phyloP scores from a whole-genome alignment of 345 rosid genomes.

The Brassica rapa region DNA sequence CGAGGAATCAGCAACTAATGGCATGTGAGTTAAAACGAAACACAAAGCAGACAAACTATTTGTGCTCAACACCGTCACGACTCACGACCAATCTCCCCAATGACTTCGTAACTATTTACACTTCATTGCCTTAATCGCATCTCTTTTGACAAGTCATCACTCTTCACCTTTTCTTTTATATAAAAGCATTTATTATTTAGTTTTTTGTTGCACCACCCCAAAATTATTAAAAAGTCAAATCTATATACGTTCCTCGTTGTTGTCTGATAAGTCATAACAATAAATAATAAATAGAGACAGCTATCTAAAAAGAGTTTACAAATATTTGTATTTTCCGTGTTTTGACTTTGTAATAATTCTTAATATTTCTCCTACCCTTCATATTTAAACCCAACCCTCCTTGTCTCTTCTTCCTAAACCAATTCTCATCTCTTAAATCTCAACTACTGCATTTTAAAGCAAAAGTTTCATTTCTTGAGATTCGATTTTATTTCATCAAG shows the following conservation, averaged over 20 bases:
- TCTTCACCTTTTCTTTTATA: slow-evolving; percentile 12
- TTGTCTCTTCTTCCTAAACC: slow-evolving; percentile 40
- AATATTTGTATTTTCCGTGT: slow-evolving; percentile 48
- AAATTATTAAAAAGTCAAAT: slow-evolving; percentile 32
- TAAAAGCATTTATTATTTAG: slow-evolving; percentile 10
- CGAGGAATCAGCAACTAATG: slow-evolving; percentile 24
- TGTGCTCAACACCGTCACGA: slow-evolving; percentile 40
- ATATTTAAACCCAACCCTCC: slow-evolving; percentile 41
- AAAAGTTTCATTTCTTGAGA: neutral
- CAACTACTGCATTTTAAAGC: slow-evolving; percentile 27
- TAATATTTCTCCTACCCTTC: slow-evolving; percentile 15
- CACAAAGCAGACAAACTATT: slow-evolving; percentile 31
- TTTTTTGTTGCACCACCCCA: slow-evolving; percentile 14
- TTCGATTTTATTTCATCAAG: slow-evolving; percentile 16
- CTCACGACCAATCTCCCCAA: slow-evolving; percentile 34
- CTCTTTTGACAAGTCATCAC: slow-evolving; percentile 56
- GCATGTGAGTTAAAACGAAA: slow-evolving; percentile 34
- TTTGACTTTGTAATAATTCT: slow-evolving; percentile 52
- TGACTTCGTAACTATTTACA: slow-evolving; percentile 40
- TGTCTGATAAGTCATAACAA: slow-evolving; percentile 11
- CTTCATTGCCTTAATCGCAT: slow-evolving; percentile 41
- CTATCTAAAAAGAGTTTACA: slow-evolving; percentile 18
- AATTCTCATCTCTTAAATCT: slow-evolving; percentile 36
- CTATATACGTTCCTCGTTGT: slow-evolving; percentile 33
- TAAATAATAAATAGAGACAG: slow-evolving; percentile 16